Conservation (phyloP, 1,284 basidiomycete genomes). For the Leccinum griseonigrum region DNA sequence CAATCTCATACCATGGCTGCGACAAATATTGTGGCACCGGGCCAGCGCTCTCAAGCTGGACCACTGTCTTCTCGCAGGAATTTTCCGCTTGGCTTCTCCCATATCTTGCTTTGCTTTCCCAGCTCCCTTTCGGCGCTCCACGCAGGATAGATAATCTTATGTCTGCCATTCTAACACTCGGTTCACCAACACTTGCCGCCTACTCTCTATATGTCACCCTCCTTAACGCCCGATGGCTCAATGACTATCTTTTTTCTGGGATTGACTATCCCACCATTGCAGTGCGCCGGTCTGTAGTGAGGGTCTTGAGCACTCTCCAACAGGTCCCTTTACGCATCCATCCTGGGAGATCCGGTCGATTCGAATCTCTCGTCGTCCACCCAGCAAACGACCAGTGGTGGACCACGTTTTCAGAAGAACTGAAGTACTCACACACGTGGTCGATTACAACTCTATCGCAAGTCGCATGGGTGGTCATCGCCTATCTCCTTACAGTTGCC, state of each 20-base stretch:
- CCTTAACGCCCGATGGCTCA: conserved; percentile 33
- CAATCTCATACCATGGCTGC: neutral
- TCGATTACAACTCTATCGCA: conserved; percentile 39
- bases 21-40: conserved; percentile 29
- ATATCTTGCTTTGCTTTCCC: conserved; percentile 42
- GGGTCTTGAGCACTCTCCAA: conserved; percentile 27
- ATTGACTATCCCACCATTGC: conserved; percentile 18
- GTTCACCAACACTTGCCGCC: conserved; percentile 32
- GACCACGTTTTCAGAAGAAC: conserved; percentile 20
- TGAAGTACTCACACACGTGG: conserved; percentile 35
- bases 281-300: conserved; percentile 19
- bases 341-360: conserved; percentile 17
- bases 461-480: conserved; percentile 42
- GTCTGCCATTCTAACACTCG: conserved; percentile 32
- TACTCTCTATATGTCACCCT: conserved; percentile 35
- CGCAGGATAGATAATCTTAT: conserved; percentile 28
- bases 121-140: conserved; percentile 41
- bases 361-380: conserved; percentile 31
- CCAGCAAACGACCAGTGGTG: conserved; percentile 35
- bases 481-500: conserved; percentile 41
- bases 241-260: conserved; percentile 18
- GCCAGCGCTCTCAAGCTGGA: conserved; percentile 36
- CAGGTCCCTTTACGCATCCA: conserved; percentile 32
- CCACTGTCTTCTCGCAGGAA: conserved; percentile 36
- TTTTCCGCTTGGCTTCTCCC: conserved; percentile 44